Base-by-base conservation (phyloP, 2,329 filamentous ascomycete genomes). In the Paracorniculantispora psalliotae region DNA sequence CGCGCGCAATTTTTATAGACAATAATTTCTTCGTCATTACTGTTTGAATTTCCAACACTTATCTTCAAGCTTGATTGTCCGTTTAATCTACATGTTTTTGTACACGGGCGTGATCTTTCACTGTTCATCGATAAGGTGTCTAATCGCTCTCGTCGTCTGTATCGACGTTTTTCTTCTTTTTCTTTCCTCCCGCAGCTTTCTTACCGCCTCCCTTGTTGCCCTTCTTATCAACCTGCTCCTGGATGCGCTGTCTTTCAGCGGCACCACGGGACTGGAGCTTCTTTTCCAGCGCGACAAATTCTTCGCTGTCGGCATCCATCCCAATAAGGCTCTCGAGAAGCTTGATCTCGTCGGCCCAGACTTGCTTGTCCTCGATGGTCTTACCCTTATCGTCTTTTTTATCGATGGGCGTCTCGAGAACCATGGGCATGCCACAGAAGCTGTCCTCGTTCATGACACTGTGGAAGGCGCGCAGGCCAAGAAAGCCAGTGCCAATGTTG, bases 341-440 rank as follows among this genome's bases (percentile, higher is more conserved):
- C 77, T 97, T 97, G 74, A 99, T 97, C 76, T 99, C 94, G 48
- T 87, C 81, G 1, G 92, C 92, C 92, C 93, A 97, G 17, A 97
- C 81, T 56, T 83, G 79, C 72, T 87, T 91, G 72, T 97, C 91
- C 68, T 96, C 89, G 39, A 86, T 72, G 28, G 80, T 79, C 71
- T 87, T 87, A 46, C 88, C 88, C 63, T 87, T 79, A 50, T 79
- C 75, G 19, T 83, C 86, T 48, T 84, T 83, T 39, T 81, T 81
- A 62, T 96, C 91, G 63, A 94, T 93, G 6, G 94, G 94, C n/a
- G 94, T 99, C 77, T 99, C 94, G 8, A 99, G 82, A 2, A 99
- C 87, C 85, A 99, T 91, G 4, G 94, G 94, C 67, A 97, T 74
- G 26, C 85, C 85, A 65, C 89, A 83, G 61, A 97, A 89, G 1